Evolutionary conservation across 768 basidiomycete genomes (phyloP).

Genomic region (Tremella mesenterica): DNA sequence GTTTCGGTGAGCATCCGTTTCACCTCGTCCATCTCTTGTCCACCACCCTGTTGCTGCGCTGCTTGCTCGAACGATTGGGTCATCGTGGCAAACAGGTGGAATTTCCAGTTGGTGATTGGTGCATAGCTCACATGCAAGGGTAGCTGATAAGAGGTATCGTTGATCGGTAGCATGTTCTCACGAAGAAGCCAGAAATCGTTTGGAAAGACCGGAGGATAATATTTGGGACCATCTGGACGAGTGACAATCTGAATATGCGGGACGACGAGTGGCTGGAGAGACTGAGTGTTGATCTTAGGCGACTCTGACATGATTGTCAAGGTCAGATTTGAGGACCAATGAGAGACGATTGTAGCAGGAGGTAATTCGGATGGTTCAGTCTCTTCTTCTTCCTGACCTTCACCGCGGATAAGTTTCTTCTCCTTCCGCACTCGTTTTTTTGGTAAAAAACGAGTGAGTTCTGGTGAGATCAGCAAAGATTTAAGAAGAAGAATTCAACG

Average conservation of each 20-base stretch:
- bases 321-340: constrained; percentile 83
- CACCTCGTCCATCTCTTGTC: constrained; percentile 78
- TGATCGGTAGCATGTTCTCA: constrained; percentile 74
- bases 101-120: constrained; percentile 59
- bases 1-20: constrained; percentile 75
- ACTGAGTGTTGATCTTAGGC: constrained; percentile 46
- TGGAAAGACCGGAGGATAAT: constrained; percentile 80
- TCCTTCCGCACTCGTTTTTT: constrained; percentile 66
- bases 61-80: constrained; percentile 80
- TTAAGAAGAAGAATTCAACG: constrained; percentile 5
- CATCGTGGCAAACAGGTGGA: constrained; percentile 76
- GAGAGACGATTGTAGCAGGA: constrained; percentile 56
- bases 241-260: constrained; percentile 58
- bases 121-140: constrained; percentile 76
- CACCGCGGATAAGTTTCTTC: constrained; percentile 60
- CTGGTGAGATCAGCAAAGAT: constrained; percentile 46
- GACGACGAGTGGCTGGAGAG: constrained; percentile 17
- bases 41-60: constrained; percentile 52
- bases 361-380: constrained; percentile 26
- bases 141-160: constrained; percentile 65
- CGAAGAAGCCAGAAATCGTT: constrained; percentile 89
- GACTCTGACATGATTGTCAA: constrained; percentile 72
- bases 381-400: constrained; percentile 43
- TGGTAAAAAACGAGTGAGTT: constrained; percentile 74
- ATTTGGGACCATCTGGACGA: constrained; percentile 51